Percentiles rank a stretch among this genome's conserved stretches.
Evolutionary conservation across 1,139 yeast species (phyloP).

Genomic region (Trichomonascaceae sp.): DNA sequence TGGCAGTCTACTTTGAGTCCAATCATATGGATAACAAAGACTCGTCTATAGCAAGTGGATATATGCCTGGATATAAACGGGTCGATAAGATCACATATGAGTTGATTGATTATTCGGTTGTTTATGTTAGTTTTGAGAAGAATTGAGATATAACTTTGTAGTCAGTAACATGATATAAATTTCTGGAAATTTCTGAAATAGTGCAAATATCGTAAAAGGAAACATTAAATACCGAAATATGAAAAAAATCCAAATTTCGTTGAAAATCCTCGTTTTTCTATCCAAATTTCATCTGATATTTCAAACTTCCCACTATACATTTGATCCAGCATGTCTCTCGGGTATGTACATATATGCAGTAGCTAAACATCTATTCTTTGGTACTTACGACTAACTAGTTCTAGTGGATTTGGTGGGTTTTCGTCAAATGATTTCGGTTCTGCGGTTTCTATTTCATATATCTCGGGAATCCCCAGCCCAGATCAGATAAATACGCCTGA

Average conservation of each 20-base stretch:
- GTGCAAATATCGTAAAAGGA: too few relatives aligned
- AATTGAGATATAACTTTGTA: not conserved
- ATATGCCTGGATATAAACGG: constrained; percentile 49
- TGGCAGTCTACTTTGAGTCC: constrained; percentile 57
- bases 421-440: constrained; percentile 39
- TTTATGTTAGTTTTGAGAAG: constrained; percentile 31
- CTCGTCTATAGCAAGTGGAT: constrained; percentile 8
- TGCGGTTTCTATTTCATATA: constrained; percentile 65
- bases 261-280: too few relatives aligned
- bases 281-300: too few relatives aligned
- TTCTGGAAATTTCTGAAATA: too few relatives aligned
- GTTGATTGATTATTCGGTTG: constrained; percentile 49
- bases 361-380: not conserved
- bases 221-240: too few relatives aligned
- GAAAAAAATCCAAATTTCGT: too few relatives aligned
- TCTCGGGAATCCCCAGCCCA: constrained; percentile 73
- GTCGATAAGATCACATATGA: constrained; percentile 69
- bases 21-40: constrained; percentile 15
- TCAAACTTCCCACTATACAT: not conserved
- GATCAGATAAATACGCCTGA: constrained; percentile 52
- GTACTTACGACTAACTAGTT: not conserved
- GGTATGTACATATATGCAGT: too few relatives aligned
- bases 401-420: constrained; percentile 1
- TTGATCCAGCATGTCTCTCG: constrained; percentile 4
- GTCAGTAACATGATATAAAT: not conserved